Conservation (phyloP, 2,329 filamentous ascomycete genomes). For the Trichoderma asperellum region DNA sequence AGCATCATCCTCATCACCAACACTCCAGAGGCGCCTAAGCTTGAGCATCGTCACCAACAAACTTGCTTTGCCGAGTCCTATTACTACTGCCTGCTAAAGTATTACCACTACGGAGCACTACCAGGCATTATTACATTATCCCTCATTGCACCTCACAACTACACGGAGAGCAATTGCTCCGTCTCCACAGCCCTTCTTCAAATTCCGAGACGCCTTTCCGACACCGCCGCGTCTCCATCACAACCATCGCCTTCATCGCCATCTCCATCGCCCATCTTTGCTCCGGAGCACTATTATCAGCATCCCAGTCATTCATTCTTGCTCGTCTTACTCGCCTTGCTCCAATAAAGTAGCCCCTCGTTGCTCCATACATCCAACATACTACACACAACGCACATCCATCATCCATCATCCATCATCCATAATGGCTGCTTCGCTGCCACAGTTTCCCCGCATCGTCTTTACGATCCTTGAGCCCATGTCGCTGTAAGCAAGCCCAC, state of each 20-base stretch:
- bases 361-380: not conserved
- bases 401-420: not conserved
- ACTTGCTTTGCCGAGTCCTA: not conserved
- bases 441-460: slow-evolving; percentile 64
- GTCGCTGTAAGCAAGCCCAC: slow-evolving; percentile 60
- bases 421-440: slow-evolving; percentile 64
- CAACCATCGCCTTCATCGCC: not conserved
- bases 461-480: slow-evolving; percentile 72
- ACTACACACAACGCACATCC: not conserved
- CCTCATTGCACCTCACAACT: not conserved
- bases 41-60: not conserved
- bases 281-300: not conserved
- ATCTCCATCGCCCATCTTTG: not conserved
- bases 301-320: not conserved
- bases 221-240: not conserved
- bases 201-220: not conserved
- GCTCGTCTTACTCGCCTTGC: not conserved
- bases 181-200: not conserved
- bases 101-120: too few species aligned
- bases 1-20: not conserved
- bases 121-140: too few species aligned
- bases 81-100: too few species aligned
- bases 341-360: not conserved
- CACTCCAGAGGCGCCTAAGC: not conserved
- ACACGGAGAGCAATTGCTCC: not conserved